phyloP scores from a whole-genome alignment of 768 basidiomycete genomes.

The Termitomyces sp. region DNA sequence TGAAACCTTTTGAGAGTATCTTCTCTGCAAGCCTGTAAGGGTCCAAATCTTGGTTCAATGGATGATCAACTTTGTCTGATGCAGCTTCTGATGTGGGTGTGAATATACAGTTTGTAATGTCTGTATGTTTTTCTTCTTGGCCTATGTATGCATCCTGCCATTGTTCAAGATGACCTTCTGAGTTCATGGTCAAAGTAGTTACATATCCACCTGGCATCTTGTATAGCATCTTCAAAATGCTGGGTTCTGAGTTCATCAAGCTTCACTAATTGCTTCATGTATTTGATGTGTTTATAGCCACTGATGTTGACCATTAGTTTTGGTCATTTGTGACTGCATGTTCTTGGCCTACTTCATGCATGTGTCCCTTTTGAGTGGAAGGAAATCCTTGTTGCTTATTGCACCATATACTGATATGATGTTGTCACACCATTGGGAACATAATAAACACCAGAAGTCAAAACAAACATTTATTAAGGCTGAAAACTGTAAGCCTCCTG shows the following conservation, averaged over 20 bases:
- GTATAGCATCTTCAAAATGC: not conserved
- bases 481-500: too few relatives aligned
- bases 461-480: too few relatives aligned
- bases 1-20: not conserved
- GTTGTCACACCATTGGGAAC: too few relatives aligned
- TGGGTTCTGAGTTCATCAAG: too few relatives aligned
- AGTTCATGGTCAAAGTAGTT: not conserved
- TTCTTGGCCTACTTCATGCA: too few relatives aligned
- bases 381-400: not conserved
- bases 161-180: not conserved
- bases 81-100: too few relatives aligned
- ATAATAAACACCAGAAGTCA: too few relatives aligned
- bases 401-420: not conserved
- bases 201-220: not conserved
- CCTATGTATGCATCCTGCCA: not conserved
- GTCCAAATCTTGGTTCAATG: not conserved
- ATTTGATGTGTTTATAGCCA: too few relatives aligned
- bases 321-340: too few relatives aligned
- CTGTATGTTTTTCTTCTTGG: not conserved
- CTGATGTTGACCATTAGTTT: too few relatives aligned
- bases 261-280: too few relatives aligned
- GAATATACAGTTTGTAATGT: not conserved
- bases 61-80: not conserved
- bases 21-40: not conserved
- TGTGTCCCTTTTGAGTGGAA: too few relatives aligned